A percentile compares a stretch with the other conserved stretches of the same genome.
Conservation (phyloP, 1,284 basidiomycete species). For the Sphagnurus paluster region DNA sequence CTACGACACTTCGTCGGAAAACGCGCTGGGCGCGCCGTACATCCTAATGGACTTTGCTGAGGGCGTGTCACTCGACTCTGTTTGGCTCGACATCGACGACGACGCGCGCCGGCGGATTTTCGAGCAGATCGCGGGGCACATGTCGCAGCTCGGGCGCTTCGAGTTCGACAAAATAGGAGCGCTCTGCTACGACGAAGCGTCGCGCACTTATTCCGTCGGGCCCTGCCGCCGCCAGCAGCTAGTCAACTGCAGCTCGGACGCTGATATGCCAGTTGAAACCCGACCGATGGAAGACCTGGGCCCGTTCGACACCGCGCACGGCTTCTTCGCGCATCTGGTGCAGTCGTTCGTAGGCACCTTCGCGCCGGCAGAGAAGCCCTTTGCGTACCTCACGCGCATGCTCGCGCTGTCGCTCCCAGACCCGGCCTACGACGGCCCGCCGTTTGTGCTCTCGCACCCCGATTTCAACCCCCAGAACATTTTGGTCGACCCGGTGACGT, state of each 20-base stretch:
- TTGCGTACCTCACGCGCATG: conserved; percentile 16
- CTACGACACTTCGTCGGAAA: conserved; percentile 13
- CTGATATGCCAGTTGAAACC: background rate
- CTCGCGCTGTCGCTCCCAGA: conserved; percentile 20
- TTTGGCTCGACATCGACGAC: conserved; percentile 23
- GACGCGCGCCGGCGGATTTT: conserved; percentile 15
- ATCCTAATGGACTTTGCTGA: conserved; percentile 20
- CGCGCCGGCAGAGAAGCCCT: background rate
- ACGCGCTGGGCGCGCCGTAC: conserved; percentile 19
- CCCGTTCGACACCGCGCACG: conserved; percentile 21
- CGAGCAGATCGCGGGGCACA: conserved; percentile 9
- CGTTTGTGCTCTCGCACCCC: conserved; percentile 22
- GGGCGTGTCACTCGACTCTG: conserved; percentile 19
- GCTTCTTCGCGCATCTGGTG: conserved; percentile 14
- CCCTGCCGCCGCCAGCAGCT: no score
- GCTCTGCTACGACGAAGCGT: conserved; percentile 13
- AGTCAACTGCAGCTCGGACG: conserved; percentile 1
- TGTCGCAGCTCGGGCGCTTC: conserved; percentile 15
- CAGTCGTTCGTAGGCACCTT: background rate
- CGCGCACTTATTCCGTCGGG: conserved; percentile 7
- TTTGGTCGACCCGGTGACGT: conserved; percentile 23
- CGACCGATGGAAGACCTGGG: conserved; percentile 12
- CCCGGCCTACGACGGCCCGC: conserved; percentile 20
- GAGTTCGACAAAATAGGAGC: conserved; percentile 19
- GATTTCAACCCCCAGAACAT: conserved; percentile 25